Conservation (phyloP, 1,284 basidiomycete genomes). For the Cystobasidiaceae sp. region DNA sequence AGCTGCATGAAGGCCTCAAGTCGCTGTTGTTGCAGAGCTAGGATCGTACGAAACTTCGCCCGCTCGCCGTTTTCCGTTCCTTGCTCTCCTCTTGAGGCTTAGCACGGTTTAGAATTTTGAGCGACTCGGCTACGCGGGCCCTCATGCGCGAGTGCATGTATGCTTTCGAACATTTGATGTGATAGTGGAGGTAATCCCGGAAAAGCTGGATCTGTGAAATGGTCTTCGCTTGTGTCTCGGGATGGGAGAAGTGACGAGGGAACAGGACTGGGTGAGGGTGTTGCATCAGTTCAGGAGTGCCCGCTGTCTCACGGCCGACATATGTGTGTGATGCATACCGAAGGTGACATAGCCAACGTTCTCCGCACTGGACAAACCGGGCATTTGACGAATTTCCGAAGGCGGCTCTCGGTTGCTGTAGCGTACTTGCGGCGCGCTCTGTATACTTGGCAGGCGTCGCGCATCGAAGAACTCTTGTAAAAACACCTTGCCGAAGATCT, state of each 20-base stretch:
- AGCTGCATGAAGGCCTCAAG: neutral
- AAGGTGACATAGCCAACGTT: constrained; percentile 98
- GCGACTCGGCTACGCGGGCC: constrained; percentile 88
- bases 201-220: constrained; percentile 97
- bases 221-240: constrained; percentile 67
- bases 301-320: too few relatives aligned
- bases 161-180: constrained; percentile 98
- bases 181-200: constrained; percentile 97
- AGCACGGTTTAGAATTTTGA: constrained; percentile 96
- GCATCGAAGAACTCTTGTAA: constrained; percentile 99
- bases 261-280: constrained; percentile 70
- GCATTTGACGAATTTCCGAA: constrained; percentile 83
- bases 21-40: neutral
- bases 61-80: constrained; percentile 83
- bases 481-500: constrained; percentile 94
- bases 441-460: constrained; percentile 81
- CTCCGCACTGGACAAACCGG: constrained; percentile 72
- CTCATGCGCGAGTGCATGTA: constrained; percentile 99
- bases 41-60: constrained; percentile 10
- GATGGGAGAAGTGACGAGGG: constrained; percentile 85
- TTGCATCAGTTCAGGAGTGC: too few relatives aligned
- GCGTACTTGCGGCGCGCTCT: constrained; percentile 96
- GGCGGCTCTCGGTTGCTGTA: constrained; percentile 94
- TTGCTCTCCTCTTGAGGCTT: constrained; percentile 81
- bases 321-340: constrained; percentile 50